phyloP scores from a whole-genome alignment of 2,329 filamentous ascomycete genomes.

The Calonectria hongkongensis region DNA sequence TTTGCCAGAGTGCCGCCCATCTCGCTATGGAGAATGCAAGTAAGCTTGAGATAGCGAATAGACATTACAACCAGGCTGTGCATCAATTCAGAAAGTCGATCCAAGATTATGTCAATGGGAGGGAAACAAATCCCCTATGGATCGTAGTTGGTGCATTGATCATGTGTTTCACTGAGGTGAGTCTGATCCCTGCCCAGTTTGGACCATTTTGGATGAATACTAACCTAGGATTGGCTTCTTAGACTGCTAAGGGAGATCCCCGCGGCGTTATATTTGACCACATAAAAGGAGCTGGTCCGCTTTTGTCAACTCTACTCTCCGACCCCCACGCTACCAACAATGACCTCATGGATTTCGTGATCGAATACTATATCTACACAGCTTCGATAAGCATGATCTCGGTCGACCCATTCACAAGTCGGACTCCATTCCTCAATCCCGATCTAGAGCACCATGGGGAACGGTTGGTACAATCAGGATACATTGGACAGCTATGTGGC shows the following conservation, averaged over 20 bases:
- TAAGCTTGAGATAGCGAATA: conserved; percentile 5
- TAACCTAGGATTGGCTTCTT: background rate
- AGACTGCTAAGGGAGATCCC: conserved; percentile 10
- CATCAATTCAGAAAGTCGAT: conserved; percentile 43
- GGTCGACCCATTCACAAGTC: conserved; percentile 47
- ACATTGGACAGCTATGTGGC: conserved; percentile 5
- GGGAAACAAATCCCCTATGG: conserved; percentile 52
- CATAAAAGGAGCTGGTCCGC: conserved; percentile 9
- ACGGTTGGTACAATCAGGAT: conserved; percentile 7
- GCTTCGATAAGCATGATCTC: conserved; percentile 64
- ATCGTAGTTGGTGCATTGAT: conserved; percentile 61
- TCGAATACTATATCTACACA: conserved; percentile 64
- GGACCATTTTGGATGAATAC: background rate
- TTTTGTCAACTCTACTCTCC: background rate
- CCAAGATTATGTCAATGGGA: conserved; percentile 45
- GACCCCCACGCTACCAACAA: conserved; percentile 50
- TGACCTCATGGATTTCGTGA: conserved; percentile 60
- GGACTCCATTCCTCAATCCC: background rate
- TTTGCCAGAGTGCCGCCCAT: conserved; percentile 17
- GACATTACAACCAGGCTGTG: conserved; percentile 9
- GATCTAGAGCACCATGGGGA: conserved; percentile 2
- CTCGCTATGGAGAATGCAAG: background rate
- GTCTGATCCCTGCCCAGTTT: background rate
- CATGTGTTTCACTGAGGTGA: conserved; percentile 64
- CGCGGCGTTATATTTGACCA: conserved; percentile 8